These are phyloP conservation scores for Colletotrichum liaoningense DNA, from an alignment of 2,329 filamentous ascomycete genomes.

Conservation along the genomic window DNA sequence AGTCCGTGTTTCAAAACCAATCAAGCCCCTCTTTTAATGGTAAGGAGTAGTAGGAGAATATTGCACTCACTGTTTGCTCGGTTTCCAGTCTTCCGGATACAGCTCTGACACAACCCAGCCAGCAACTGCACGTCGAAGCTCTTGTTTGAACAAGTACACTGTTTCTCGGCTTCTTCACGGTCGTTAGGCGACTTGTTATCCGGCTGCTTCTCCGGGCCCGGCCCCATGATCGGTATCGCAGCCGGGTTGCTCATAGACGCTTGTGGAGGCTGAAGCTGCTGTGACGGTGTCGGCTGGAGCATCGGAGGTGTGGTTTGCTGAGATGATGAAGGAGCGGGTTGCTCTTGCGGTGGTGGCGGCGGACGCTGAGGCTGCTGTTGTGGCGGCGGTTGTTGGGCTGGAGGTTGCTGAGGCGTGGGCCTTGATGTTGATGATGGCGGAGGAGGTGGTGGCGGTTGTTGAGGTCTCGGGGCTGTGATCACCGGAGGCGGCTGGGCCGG, in stretches of 20 bases:
- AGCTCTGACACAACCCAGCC: conserved; percentile 52
- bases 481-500: neutral
- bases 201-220: conserved; percentile 18
- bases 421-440: neutral
- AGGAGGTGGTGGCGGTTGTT: neutral
- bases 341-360: neutral
- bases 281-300: neutral
- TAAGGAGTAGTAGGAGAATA: neutral
- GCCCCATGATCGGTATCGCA: conserved; percentile 37
- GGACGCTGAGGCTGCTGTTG: neutral
- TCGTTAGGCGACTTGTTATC: conserved; percentile 18
- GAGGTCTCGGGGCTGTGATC: neutral
- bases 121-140: conserved; percentile 53
- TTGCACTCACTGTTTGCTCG: conserved; percentile 45
- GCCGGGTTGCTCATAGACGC: conserved; percentile 1
- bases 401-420: neutral
- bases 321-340: neutral
- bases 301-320: neutral
- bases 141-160: conserved; percentile 51
- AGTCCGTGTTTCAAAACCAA: neutral
- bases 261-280: neutral
- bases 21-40: no score
- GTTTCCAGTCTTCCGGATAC: conserved; percentile 46
- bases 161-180: conserved; percentile 44
- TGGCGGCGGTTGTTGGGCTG: neutral